These are phyloP conservation scores for Colletotrichum cereale DNA, from an alignment of 2,329 filamentous ascomycete species.

Conservation along the genomic window DNA sequence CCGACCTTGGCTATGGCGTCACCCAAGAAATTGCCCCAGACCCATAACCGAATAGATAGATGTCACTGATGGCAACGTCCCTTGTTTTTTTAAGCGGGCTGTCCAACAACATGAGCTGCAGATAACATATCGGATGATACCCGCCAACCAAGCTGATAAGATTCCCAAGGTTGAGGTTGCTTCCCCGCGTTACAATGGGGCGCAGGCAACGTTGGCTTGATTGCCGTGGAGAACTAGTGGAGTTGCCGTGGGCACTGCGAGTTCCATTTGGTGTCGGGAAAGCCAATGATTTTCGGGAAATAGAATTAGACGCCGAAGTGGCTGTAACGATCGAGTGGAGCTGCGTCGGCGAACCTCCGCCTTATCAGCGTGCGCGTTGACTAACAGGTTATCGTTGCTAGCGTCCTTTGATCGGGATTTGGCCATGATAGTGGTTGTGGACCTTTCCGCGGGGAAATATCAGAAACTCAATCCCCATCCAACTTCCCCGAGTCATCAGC, in stretches of 20 bases:
- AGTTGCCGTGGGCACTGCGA: slow-evolving; percentile 27
- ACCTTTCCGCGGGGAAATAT: slow-evolving; percentile 41
- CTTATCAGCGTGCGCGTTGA: slow-evolving; percentile 40
- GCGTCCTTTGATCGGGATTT: slow-evolving; percentile 18
- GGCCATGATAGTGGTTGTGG: slow-evolving; percentile 26
- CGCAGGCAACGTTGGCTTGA: neutral
- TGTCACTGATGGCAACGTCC: slow-evolving; percentile 7
- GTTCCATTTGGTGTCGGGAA: slow-evolving; percentile 12
- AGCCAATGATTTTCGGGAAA: slow-evolving; percentile 3
- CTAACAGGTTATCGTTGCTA: slow-evolving; percentile 32
- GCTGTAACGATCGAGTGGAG: slow-evolving; percentile 23
- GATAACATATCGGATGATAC: slow-evolving; percentile 29
- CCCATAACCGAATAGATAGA: neutral
- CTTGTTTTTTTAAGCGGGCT: neutral
- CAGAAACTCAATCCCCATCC: slow-evolving; percentile 28
- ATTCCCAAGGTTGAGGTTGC: neutral
- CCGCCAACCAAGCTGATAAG: slow-evolving; percentile 23
- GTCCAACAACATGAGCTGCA: slow-evolving; percentile 12
- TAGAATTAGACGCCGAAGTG: slow-evolving; percentile 19
- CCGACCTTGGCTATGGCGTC: neutral
- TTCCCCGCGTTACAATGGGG: slow-evolving; percentile 31
- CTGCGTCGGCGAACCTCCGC: slow-evolving; percentile 37
- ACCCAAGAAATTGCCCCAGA: neutral
- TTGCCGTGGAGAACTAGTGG: slow-evolving; percentile 21
- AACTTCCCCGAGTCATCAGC: slow-evolving; percentile 33